phyloP scores from a whole-genome alignment of 1,139 yeast genomes.

The Pichia terricola region DNA sequence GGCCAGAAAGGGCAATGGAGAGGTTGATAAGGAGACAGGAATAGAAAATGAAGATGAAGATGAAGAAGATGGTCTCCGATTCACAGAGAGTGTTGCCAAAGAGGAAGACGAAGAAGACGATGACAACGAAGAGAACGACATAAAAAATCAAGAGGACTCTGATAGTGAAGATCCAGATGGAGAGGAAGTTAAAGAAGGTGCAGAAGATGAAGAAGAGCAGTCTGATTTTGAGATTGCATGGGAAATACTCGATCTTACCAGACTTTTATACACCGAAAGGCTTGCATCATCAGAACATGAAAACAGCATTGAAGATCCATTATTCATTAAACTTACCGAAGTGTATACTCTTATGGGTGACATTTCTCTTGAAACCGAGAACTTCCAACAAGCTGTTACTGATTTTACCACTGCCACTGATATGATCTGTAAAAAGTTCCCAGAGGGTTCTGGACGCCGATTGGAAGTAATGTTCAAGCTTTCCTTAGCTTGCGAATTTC shows the following conservation, averaged over 20 bases:
- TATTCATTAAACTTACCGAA: slow-evolving; percentile 43
- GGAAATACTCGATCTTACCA: slow-evolving; percentile 72
- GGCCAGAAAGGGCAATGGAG: slow-evolving; percentile 15
- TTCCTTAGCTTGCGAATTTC: slow-evolving; percentile 70
- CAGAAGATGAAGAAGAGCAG: slow-evolving; percentile 31
- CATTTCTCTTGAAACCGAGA: slow-evolving; percentile 77
- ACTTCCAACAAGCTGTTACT: slow-evolving; percentile 63
- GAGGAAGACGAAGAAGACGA: slow-evolving; percentile 12
- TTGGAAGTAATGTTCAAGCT: slow-evolving; percentile 79
- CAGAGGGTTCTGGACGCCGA: slow-evolving; percentile 36
- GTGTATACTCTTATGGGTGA: slow-evolving; percentile 80
- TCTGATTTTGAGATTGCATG: slow-evolving; percentile 81
- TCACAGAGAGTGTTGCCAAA: slow-evolving; percentile 2
- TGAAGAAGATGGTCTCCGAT: slow-evolving; percentile 12
- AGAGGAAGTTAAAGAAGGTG: slow-evolving; percentile 26
- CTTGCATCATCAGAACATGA: slow-evolving; percentile 27
- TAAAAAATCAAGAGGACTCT: slow-evolving; percentile 31
- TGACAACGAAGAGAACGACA: slow-evolving; percentile 35
- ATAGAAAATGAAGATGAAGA: slow-evolving; percentile 18
- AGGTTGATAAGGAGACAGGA: slow-evolving; percentile 9
- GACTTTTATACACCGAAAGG: slow-evolving; percentile 42
- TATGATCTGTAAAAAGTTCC: background rate
- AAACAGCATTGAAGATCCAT: slow-evolving; percentile 10
- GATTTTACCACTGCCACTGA: slow-evolving; percentile 35
- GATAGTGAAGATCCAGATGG: slow-evolving; percentile 30